Evolutionary conservation across 371 early-diverging fungal species (phyloP).

Genomic region (Funneliformis caledonium): DNA sequence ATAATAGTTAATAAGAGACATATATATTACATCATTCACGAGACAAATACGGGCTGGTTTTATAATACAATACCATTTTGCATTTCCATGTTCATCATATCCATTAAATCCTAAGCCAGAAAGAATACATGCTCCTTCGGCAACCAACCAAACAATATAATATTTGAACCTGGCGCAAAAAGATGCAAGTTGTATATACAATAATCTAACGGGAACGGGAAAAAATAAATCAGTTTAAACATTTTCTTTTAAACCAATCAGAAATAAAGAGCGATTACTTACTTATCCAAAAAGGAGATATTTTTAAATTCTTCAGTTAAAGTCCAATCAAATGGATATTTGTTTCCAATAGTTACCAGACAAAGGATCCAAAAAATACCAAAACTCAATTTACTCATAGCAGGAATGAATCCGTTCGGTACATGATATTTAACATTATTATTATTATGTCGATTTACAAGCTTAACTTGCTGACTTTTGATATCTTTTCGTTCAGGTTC

Average conservation of each 20-base stretch:
- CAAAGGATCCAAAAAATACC: conserved; percentile 49
- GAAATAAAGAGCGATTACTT: conserved; percentile 4
- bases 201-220: conserved; percentile 45
- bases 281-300: conserved; percentile 42
- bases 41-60: background rate
- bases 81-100: conserved; percentile 54
- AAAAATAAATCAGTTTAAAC: background rate
- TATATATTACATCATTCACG: background rate
- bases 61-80: conserved; percentile 49
- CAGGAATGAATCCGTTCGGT: conserved; percentile 33
- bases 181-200: conserved; percentile 68
- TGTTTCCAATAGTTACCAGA: conserved; percentile 49
- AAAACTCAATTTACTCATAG: conserved; percentile 11
- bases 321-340: conserved; percentile 48
- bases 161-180: conserved; percentile 77
- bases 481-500: background rate
- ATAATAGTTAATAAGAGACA: background rate
- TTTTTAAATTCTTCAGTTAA: conserved; percentile 48
- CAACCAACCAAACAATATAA: conserved; percentile 85
- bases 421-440: background rate
- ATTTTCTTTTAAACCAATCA: background rate
- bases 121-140: conserved; percentile 86
- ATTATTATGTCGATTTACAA: background rate
- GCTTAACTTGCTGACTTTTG: background rate
- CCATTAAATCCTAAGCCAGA: conserved; percentile 89